Conservation (phyloP, 352 stramenopile species). For the Phytophthora litchii region DNA sequence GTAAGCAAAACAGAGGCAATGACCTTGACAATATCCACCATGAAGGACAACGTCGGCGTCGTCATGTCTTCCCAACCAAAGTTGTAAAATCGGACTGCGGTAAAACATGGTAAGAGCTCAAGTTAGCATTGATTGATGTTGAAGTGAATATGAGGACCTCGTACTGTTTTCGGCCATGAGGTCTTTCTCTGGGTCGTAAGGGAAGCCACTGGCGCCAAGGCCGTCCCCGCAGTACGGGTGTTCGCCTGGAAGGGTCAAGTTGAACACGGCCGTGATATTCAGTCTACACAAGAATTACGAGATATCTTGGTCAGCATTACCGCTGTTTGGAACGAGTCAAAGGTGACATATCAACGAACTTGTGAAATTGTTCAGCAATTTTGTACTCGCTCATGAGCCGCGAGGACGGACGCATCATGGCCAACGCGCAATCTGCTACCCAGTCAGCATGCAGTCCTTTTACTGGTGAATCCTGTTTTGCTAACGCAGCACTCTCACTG, state of each 20-base stretch:
- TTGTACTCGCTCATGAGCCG: slow-evolving; percentile 84
- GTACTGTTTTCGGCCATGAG: slow-evolving; percentile 89
- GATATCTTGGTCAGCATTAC: slow-evolving; percentile 2
- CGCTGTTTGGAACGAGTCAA: not conserved
- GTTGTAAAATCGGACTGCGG: slow-evolving; percentile 88
- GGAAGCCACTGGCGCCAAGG: slow-evolving; percentile 76
- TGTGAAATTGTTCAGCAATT: slow-evolving; percentile 82
- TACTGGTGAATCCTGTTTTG: slow-evolving; percentile 79
- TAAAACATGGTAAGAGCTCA: slow-evolving; percentile 1
- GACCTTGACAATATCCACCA: slow-evolving; percentile 90
- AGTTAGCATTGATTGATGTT: not conserved
- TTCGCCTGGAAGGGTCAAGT: slow-evolving; percentile 91
- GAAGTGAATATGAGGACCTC: slow-evolving; percentile 8
- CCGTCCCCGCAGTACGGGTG: slow-evolving; percentile 91
- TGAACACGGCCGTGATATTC: slow-evolving; percentile 88
- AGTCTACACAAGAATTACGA: slow-evolving; percentile 40
- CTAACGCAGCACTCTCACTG: slow-evolving; percentile 75
- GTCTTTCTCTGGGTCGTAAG: slow-evolving; percentile 88
- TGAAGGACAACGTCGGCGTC: slow-evolving; percentile 81
- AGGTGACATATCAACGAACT: slow-evolving; percentile 37
- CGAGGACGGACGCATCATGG: slow-evolving; percentile 90
- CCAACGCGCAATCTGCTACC: slow-evolving; percentile 85
- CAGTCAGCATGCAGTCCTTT: slow-evolving; percentile 85
- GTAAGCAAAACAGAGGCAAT: slow-evolving; percentile 77
- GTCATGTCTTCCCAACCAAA: slow-evolving; percentile 94